A percentile compares a stretch with the other conserved stretches of the same genome.
Conservation (phyloP, 179 eudicot species). For the Beta lomatogona region DNA sequence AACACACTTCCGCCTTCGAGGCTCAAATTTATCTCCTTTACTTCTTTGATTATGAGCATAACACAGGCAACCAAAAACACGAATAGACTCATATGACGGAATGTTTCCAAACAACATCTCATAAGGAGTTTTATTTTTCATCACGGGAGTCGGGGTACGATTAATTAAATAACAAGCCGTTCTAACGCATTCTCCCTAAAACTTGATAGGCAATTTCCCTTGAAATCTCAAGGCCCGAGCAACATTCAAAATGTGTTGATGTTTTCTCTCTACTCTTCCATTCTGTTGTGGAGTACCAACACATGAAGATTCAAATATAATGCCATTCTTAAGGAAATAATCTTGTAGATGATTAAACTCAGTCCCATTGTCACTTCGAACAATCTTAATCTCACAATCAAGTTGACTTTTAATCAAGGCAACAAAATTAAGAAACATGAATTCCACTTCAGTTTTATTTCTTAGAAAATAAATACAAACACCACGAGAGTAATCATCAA, state of each 20-base stretch:
- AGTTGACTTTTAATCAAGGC: neutral
- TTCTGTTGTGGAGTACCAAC: neutral
- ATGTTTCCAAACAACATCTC: neutral
- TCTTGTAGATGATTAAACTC: neutral
- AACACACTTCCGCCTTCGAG: neutral
- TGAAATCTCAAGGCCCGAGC: neutral
- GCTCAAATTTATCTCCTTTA: neutral
- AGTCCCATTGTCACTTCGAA: neutral
- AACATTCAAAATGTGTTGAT: neutral
- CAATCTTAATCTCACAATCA: neutral
- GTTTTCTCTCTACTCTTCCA: conserved; percentile 1
- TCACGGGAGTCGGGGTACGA: no score
- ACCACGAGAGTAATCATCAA: neutral
- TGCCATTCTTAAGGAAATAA: neutral
- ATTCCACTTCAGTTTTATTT: neutral
- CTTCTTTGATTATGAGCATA: neutral
- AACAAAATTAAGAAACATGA: neutral
- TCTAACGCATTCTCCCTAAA: no score
- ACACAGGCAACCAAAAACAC: neutral
- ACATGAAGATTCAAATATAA: neutral
- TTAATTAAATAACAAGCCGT: no score
- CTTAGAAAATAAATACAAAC: neutral
- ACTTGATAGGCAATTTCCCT: neutral
- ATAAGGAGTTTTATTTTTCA: no score
- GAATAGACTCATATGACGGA: neutral